Evolutionary conservation across 2,329 filamentous ascomycete genomes (phyloP).

Genomic region (Annulohypoxylon truncatum): DNA sequence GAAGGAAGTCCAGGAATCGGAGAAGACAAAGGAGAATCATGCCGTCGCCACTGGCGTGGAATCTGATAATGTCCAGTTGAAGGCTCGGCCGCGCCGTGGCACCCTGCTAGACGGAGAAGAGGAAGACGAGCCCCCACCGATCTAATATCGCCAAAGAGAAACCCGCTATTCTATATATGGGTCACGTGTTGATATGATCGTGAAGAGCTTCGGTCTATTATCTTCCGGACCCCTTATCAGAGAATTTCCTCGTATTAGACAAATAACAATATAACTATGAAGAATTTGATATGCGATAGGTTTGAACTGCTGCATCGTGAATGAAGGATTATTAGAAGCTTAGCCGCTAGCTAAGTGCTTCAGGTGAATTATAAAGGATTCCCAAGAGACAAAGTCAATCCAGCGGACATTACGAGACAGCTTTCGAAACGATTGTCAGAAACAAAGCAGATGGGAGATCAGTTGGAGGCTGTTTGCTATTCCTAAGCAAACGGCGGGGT

Average conservation of each 20-base stretch:
- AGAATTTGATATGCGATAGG: not conserved
- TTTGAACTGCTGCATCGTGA: not conserved
- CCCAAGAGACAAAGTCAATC: not conserved
- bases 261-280: not conserved
- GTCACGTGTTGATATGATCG: not conserved
- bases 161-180: not conserved
- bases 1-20: conserved; percentile 40
- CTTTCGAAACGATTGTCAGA: no score
- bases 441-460: no score
- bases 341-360: not conserved
- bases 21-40: conserved; percentile 40
- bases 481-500: no score
- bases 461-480: no score
- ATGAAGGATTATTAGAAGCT: not conserved
- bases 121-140: conserved; percentile 48
- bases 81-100: conserved; percentile 43
- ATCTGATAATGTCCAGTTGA: conserved; percentile 22
- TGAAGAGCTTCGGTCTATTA: not conserved
- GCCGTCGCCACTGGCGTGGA: conserved; percentile 51
- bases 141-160: conserved; percentile 31
- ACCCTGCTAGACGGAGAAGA: conserved; percentile 51
- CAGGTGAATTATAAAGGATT: no score
- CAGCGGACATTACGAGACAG: not conserved
- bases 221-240: not conserved
- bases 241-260: not conserved